Evolutionary conservation across 108 stramenopile species (phyloP).

Genomic region (Nitzschia sp.): DNA sequence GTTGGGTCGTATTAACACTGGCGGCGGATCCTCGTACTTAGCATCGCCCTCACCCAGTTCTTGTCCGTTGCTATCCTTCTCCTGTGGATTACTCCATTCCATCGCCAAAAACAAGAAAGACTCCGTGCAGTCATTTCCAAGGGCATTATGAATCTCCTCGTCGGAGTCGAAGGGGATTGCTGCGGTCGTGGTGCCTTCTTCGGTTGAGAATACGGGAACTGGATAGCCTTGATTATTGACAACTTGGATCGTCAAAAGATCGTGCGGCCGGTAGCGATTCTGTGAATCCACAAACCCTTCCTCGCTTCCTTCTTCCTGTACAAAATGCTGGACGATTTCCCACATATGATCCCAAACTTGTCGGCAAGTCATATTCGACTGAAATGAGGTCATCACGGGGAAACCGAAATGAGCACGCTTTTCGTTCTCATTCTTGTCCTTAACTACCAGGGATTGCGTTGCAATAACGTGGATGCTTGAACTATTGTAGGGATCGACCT

Average conservation of each 20-base stretch:
- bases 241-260: conserved; percentile 35
- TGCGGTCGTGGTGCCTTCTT: conserved; percentile 13
- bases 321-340: conserved; percentile 42
- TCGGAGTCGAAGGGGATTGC: conserved; percentile 35
- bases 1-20: not conserved
- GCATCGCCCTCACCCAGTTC: not conserved
- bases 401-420: conserved; percentile 47
- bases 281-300: conserved; percentile 9
- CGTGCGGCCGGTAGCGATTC: conserved; percentile 9
- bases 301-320: not conserved
- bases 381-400: conserved; percentile 63
- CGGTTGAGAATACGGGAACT: conserved; percentile 27
- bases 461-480: conserved; percentile 39
- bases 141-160: conserved; percentile 19
- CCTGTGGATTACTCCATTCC: conserved; percentile 42
- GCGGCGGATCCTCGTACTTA: not conserved
- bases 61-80: conserved; percentile 1
- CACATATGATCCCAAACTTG: conserved; percentile 59
- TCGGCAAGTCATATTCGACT: conserved; percentile 40
- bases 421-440: conserved; percentile 19
- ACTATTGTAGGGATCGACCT: conserved; percentile 43
- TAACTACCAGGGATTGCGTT: conserved; percentile 24
- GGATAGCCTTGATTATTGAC: conserved; percentile 30
- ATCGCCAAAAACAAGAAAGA: conserved; percentile 46
- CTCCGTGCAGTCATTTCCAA: conserved; percentile 40